These are phyloP conservation scores for Penicillium sp. DNA, from an alignment of 2,329 filamentous ascomycete species.

Conservation along the genomic window DNA sequence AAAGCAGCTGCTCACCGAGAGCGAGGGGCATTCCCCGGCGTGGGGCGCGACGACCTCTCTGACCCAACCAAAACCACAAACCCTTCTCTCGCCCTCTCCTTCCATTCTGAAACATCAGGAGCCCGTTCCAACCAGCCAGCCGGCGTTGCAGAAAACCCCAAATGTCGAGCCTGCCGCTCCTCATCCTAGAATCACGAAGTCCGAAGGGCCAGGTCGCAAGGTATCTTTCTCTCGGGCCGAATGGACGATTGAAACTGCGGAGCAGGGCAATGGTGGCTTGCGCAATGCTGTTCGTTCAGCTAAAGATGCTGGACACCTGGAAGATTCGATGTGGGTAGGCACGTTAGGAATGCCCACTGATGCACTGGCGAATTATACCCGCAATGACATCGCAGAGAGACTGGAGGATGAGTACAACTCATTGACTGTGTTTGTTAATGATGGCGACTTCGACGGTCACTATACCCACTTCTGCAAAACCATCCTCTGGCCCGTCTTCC, in stretches of 20 bases:
- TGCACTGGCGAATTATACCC: conserved; percentile 70
- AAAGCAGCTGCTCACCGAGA: conserved; percentile 58
- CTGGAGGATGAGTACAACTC: conserved; percentile 79
- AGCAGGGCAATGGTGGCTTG: conserved; percentile 89
- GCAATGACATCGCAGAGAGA: conserved; percentile 76
- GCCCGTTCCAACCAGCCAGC: conserved; percentile 26
- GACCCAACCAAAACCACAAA: conserved; percentile 75
- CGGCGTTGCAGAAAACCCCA: conserved; percentile 20
- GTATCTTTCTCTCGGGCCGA: conserved; percentile 68
- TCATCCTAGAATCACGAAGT: conserved; percentile 14
- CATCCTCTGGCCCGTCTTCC: conserved; percentile 95
- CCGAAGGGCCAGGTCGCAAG: conserved; percentile 57
- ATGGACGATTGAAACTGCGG: conserved; percentile 79
- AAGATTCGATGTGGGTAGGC: conserved; percentile 84
- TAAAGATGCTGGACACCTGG: conserved; percentile 63
- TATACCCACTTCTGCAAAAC: conserved; percentile 97
- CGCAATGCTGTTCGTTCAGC: conserved; percentile 83
- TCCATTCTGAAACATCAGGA: conserved; percentile 69
- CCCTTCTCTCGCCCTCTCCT: conserved; percentile 69
- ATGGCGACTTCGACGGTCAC: conserved; percentile 91
- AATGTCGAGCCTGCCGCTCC: conserved; percentile 10
- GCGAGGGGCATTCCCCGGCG: conserved; percentile 69
- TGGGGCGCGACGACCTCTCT: conserved; percentile 67
- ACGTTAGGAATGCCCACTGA: conserved; percentile 94
- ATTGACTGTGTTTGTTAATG: conserved; percentile 77